These are phyloP conservation scores for Phialophora tarda DNA, from an alignment of 2,329 filamentous ascomycete species.

Conservation along the genomic window DNA sequence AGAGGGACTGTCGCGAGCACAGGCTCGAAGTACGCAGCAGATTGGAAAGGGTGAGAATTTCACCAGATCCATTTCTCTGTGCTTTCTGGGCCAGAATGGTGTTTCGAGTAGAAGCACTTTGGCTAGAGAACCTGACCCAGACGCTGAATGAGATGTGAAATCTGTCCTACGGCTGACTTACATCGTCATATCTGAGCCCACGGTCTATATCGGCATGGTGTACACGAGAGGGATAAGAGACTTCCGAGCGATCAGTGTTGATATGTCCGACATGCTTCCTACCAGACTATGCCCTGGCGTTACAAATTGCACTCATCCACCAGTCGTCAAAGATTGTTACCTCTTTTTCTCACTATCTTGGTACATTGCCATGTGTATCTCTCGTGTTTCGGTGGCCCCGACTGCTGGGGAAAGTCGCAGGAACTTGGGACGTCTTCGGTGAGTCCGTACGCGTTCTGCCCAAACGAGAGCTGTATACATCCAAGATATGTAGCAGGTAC, in stretches of 20 bases:
- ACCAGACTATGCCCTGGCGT: not conserved
- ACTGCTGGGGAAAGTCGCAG: not conserved
- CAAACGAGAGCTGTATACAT: not conserved
- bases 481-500: slow-evolving; percentile 7
- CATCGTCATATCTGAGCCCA: not conserved
- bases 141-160: not conserved
- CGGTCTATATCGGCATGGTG: not conserved
- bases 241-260: not conserved
- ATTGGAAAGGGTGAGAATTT: not conserved
- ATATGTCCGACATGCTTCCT: not conserved
- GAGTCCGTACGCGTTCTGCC: not conserved
- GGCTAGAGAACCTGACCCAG: not conserved
- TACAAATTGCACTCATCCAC: not conserved
- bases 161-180: not conserved
- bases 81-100: not conserved
- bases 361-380: not conserved
- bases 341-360: not conserved
- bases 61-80: not conserved
- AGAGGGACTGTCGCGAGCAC: not conserved
- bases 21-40: not conserved
- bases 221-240: not conserved
- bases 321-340: not conserved
- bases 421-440: not conserved
- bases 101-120: not conserved
- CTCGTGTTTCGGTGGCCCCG: not conserved